A percentile compares a stretch with the other conserved stretches of the same genome.
phyloP scores from a whole-genome alignment of 768 basidiomycete genomes.

The Lactarius indigo region DNA sequence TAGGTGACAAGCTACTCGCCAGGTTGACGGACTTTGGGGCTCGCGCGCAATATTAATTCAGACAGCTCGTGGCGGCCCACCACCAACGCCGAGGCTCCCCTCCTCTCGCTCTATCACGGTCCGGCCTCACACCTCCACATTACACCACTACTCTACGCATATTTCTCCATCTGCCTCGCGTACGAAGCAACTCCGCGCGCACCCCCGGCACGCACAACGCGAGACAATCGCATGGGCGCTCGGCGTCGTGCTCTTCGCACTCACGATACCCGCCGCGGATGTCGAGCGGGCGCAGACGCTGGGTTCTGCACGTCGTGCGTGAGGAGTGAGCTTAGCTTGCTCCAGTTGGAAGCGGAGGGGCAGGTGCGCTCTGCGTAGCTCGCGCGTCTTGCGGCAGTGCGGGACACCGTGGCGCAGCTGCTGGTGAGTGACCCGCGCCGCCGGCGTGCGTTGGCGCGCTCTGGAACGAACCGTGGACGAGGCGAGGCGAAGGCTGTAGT shows the following conservation, averaged over 20 bases:
- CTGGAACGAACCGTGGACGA: constrained; percentile 23
- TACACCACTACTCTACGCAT: no score
- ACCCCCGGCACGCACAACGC: constrained; percentile 62
- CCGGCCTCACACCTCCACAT: no score
- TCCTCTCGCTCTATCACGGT: no score
- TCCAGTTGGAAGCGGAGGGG: constrained; percentile 25
- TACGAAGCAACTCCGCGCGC: constrained; percentile 24
- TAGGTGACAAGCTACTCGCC: no score
- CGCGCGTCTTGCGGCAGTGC: constrained; percentile 43
- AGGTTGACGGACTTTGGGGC: no score
- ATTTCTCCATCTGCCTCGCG: no score
- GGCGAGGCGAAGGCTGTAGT: background rate
- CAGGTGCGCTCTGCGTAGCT: constrained; percentile 37
- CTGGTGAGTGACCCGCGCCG: constrained; percentile 67
- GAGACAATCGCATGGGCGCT: constrained; percentile 87
- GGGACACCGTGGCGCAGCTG: constrained; percentile 53
- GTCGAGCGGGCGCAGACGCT: constrained; percentile 37
- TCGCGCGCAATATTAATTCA: no score
- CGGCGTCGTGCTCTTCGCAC: constrained; percentile 81
- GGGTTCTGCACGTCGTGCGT: no score
- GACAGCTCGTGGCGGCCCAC: no score
- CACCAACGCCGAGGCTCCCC: no score
- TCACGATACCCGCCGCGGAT: constrained; percentile 51
- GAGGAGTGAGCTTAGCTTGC: constrained; percentile 6
- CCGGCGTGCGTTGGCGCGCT: constrained; percentile 55